These are phyloP conservation scores for Botryotinia calthae DNA, from an alignment of 2,329 filamentous ascomycete genomes.

Conservation along the genomic window DNA sequence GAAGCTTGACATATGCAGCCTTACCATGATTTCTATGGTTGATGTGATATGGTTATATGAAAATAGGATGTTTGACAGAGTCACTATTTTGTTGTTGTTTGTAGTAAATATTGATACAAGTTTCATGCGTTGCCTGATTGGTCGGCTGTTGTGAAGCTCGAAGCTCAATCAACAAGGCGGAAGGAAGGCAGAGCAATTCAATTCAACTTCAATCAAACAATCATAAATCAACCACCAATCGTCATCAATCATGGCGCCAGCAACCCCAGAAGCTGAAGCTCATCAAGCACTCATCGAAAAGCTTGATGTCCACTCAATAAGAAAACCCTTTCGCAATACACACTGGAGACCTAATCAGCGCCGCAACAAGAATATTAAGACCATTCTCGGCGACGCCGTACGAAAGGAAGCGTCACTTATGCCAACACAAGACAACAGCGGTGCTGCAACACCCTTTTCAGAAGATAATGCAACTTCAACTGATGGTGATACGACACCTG, in stretches of 20 bases:
- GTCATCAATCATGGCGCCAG: slow-evolving; percentile 33
- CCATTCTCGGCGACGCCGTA: slow-evolving; percentile 85
- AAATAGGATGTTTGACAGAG: neutral
- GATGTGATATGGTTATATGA: neutral
- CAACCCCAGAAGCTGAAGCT: slow-evolving; percentile 50
- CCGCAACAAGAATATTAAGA: slow-evolving; percentile 98
- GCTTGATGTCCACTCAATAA: slow-evolving; percentile 83
- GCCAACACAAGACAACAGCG: slow-evolving; percentile 78
- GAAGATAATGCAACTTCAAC: slow-evolving; percentile 55
- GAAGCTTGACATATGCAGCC: neutral
- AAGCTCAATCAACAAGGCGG: slow-evolving; percentile 11
- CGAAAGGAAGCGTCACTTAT: slow-evolving; percentile 86
- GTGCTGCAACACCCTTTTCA: slow-evolving; percentile 64
- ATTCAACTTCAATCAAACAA: slow-evolving; percentile 7
- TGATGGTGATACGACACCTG: slow-evolving; percentile 45
- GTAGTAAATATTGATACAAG: neutral
- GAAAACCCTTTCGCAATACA: slow-evolving; percentile 86
- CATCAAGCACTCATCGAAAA: slow-evolving; percentile 85
- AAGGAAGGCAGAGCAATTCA: neutral
- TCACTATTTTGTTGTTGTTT: neutral
- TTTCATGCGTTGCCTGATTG: slow-evolving; percentile 2
- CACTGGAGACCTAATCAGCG: slow-evolving; percentile 90
- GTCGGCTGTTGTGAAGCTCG: slow-evolving; percentile 12
- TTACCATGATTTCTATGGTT: slow-evolving; percentile 25
- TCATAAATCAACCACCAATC: slow-evolving; percentile 7